Evolutionary conservation across 345 rosid genomes (phyloP).

Genomic region (Salix purpurea): DNA sequence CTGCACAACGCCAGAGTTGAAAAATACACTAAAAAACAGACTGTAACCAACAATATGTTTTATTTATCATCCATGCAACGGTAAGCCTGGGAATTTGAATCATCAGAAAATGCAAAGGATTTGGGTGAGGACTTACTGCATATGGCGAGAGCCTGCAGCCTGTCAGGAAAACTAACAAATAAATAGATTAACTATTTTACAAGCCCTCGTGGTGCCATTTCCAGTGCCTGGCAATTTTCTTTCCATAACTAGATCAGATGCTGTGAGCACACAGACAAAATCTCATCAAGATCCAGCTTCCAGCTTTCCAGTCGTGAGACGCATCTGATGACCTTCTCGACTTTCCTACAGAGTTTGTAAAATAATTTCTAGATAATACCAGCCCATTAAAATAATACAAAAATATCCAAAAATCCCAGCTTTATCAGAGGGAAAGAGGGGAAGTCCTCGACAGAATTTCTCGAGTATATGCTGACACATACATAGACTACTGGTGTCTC

Average conservation of each 20-base stretch:
- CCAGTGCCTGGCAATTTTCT: conserved; percentile 1
- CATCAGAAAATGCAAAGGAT: background rate
- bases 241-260: background rate
- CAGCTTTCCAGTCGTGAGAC: too few relatives aligned
- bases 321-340: too few relatives aligned
- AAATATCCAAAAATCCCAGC: too few relatives aligned
- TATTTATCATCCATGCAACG: background rate
- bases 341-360: too few relatives aligned
- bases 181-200: background rate
- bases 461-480: background rate
- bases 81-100: background rate
- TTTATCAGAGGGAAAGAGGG: too few relatives aligned
- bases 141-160: background rate
- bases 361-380: too few relatives aligned
- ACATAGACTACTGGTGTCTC: background rate
- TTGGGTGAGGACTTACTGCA: background rate
- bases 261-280: background rate
- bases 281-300: too few relatives aligned
- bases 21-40: background rate
- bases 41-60: too few relatives aligned
- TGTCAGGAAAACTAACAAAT: background rate
- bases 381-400: too few relatives aligned
- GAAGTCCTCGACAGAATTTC: conserved; percentile 16
- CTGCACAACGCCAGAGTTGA: background rate
- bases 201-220: background rate